Base-by-base conservation (phyloP, 345 rosid species). In the Durio zibethinus region DNA sequence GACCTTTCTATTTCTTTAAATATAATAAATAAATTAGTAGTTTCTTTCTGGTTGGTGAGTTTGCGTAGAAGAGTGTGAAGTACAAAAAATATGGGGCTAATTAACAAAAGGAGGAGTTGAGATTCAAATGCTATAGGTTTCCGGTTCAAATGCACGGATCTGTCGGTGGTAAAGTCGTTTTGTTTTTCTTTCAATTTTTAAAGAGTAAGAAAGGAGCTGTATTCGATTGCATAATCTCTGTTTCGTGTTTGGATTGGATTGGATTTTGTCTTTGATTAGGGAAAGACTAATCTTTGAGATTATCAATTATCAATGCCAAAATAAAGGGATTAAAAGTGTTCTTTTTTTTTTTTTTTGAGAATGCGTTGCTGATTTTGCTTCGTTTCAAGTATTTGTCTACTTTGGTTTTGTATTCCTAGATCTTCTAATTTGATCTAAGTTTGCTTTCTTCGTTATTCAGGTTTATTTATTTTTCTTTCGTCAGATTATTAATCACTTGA, bases 121-220 rank as follows among this genome's bases (percentile, higher is more conserved):
- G 82, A 83, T 79, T 79, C 87, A 79, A 85, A 77, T 83, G 84
- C 75, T 47, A 63, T 59, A 78, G 78, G 60, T 78, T 77, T 66
- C 50, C 16, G 78, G 81, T 80, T 82, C 73, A 23, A 73, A 68
- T 83, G 83, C 75, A 48, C 47, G 77, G 91, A 82, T 85, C 86
- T 83, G 80, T 82, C 77, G 76, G 77, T 77, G 84, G 84, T 81
- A 36, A 36, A 36, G 5, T 36, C 38, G 38, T 36, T 1, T 1
- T 18, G 23, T 48, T 7, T 2, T 40, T 31, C n/a, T 70, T 40
- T 31, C 12, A 18, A 18, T 43, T 36, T 36, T 66, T 45, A 20
- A 20, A 73, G 42, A 14, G 70, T 25, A 4, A 23, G 45, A 52
- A 54, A 52, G 25, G 6, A 7, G 27, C 14, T 29, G n/a, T 43